Base-by-base conservation (phyloP, 192 early-diverging fungal genomes). In the Linnemannia schmuckeri region DNA sequence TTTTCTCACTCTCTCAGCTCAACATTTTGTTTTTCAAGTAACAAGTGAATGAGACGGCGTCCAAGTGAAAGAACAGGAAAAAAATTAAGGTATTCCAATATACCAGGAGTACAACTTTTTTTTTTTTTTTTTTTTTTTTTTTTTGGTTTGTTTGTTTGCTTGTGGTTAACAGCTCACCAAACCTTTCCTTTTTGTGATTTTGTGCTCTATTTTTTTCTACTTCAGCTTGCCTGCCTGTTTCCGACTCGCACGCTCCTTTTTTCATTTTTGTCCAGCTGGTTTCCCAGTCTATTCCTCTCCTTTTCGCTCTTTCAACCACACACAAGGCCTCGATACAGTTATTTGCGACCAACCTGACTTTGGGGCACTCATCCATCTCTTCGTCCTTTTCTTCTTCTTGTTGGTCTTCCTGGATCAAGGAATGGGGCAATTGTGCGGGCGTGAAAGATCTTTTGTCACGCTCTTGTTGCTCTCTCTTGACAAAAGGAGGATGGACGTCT, bases 221-320 rank as follows among this genome's bases (percentile, higher is more conserved):
- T 61, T 10, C 13, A 2, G 44, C 44, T 13, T 1, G 44, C 13
- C 12, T 46, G 2, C 15, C n/a, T 61, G 24, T 7, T 61, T 24
- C 57, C 57, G 44, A 61, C 57, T 27, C n/a, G n/a, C 57, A 55
- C 52, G 24, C 57, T n/a, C 57, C 57, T 24, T 27, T 61, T 57
- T 61, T 61, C 30, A 61, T 30, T 61, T 27, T 61, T 61, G 57
- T 61, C 57, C 57, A 61, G 57, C 57, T 30, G 57, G 57, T 61
- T 27, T 61, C 7, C n/a, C 2, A 27, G 7, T 61, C 9, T 61
- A 27, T 61, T 2, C n/a, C n/a, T n/a, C n/a, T 27, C 24, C 10
- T n/a, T n/a, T 24, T 55, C 22, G 52, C 22, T 55, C 52, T 55
- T 18, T 55, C 18, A 55, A 24, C 0, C 49, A 52, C 20, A 6